A percentile compares a stretch with the other conserved stretches of the same genome.
Evolutionary conservation across 805 yeast species (phyloP).

Genomic region (Yarrowia sp.): DNA sequence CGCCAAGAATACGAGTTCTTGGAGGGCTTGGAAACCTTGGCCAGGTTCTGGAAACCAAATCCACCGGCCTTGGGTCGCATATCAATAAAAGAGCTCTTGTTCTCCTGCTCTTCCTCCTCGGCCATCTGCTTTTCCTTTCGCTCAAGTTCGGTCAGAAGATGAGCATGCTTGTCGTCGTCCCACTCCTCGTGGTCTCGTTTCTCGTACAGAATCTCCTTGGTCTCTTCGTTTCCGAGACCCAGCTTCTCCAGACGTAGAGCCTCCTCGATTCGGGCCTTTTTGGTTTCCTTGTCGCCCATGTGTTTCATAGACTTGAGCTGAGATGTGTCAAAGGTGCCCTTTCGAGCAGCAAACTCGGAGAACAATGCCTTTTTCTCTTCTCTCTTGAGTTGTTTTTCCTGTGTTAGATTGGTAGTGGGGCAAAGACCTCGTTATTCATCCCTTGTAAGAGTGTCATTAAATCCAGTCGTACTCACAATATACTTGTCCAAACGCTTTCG

Average conservation of each 20-base stretch:
- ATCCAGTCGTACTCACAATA: slow-evolving; percentile 51
- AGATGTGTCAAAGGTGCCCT: slow-evolving; percentile 74
- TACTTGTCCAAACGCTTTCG: slow-evolving; percentile 85
- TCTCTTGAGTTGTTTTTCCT: slow-evolving; percentile 78
- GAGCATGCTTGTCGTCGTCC: slow-evolving; percentile 51
- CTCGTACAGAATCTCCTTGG: slow-evolving; percentile 71
- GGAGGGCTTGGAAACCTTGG: slow-evolving; percentile 43
- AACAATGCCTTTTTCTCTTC: slow-evolving; percentile 84
- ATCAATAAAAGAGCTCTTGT: slow-evolving; percentile 65
- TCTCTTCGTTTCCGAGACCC: slow-evolving; percentile 71
- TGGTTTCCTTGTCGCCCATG: slow-evolving; percentile 74
- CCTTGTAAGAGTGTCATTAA: too few species aligned
- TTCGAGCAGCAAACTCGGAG: slow-evolving; percentile 44
- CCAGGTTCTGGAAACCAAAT: slow-evolving; percentile 55
- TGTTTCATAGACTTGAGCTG: slow-evolving; percentile 73
- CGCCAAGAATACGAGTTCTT: slow-evolving; percentile 81
- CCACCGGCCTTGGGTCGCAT: slow-evolving; percentile 68
- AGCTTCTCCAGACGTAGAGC: slow-evolving; percentile 74
- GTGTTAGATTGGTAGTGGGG: not conserved
- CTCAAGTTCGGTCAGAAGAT: slow-evolving; percentile 37
- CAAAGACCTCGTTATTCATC: too few species aligned
- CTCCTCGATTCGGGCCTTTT: slow-evolving; percentile 71
- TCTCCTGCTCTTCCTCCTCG: slow-evolving; percentile 41
- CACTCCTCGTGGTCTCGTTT: slow-evolving; percentile 69
- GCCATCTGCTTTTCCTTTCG: slow-evolving; percentile 33